phyloP scores from a whole-genome alignment of 805 yeast genomes.

The Pichia scutulata region DNA sequence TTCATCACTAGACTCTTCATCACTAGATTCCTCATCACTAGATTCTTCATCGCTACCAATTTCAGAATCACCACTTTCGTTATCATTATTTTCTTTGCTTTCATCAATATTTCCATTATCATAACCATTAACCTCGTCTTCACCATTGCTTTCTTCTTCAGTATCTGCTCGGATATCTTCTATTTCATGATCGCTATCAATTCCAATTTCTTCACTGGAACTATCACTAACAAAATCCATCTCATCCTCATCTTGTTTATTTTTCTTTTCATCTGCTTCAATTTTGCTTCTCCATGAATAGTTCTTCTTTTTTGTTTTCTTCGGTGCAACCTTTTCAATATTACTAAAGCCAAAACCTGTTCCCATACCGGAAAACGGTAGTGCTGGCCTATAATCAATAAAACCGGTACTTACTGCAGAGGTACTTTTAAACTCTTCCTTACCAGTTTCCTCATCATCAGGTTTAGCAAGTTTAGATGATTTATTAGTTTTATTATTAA shows the following conservation, averaged over 20 bases:
- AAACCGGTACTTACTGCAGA: slow-evolving; percentile 35
- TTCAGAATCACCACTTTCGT: slow-evolving; percentile 26
- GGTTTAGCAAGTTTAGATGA: background rate
- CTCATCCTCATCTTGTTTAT: slow-evolving; percentile 46
- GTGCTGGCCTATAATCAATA: slow-evolving; percentile 63
- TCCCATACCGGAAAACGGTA: slow-evolving; percentile 42
- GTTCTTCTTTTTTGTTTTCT: slow-evolving; percentile 38
- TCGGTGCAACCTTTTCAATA: slow-evolving; percentile 33
- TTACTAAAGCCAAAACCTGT: slow-evolving; percentile 64
- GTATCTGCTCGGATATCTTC: background rate
- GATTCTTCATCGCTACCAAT: slow-evolving; percentile 29
- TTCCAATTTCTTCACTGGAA: slow-evolving; percentile 22
- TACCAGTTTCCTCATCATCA: background rate
- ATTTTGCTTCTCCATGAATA: slow-evolving; percentile 70
- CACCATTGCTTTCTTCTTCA: background rate
- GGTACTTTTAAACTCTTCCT: slow-evolving; percentile 27
- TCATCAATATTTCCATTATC: slow-evolving; percentile 26
- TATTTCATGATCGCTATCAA: slow-evolving; percentile 15
- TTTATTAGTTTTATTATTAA: no score
- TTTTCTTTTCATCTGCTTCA: slow-evolving; percentile 39
- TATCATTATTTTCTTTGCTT: slow-evolving; percentile 27
- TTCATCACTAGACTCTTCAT: slow-evolving; percentile 25
- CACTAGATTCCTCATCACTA: slow-evolving; percentile 29
- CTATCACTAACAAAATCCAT: slow-evolving; percentile 42
- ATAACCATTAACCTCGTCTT: no score